phyloP scores from a whole-genome alignment of 192 early-diverging fungal species.

The Coemansia interrupta region DNA sequence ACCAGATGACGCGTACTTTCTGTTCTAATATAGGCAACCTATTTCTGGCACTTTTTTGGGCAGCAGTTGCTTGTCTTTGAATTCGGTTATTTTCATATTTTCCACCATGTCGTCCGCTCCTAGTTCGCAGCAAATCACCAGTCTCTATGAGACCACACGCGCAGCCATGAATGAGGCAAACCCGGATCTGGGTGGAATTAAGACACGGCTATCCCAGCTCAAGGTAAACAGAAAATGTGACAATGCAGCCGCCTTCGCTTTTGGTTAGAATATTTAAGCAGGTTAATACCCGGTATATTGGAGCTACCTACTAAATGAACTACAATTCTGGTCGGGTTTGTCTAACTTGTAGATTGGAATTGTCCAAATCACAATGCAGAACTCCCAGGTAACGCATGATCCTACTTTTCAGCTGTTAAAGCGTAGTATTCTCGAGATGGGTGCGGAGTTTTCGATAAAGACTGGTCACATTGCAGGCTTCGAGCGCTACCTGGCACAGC shows the following conservation, averaged over 20 bases:
- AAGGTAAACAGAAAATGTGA: constrained; percentile 26
- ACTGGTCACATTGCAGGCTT: constrained; percentile 88
- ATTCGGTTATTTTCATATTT: too few species aligned
- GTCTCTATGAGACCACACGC: constrained; percentile 31
- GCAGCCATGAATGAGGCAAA: constrained; percentile 31
- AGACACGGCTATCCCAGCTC: constrained; percentile 41
- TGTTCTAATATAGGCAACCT: neutral
- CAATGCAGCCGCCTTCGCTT: neutral
- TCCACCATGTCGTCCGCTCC: constrained; percentile 10
- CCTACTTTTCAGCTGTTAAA: constrained; percentile 32
- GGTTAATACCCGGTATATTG: too few species aligned
- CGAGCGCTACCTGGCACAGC: constrained; percentile 91
- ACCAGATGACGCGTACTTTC: neutral
- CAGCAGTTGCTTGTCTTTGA: neutral
- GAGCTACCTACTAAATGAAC: neutral
- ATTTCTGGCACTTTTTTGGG: too few species aligned
- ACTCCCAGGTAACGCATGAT: constrained; percentile 26
- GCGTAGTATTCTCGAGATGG: constrained; percentile 73
- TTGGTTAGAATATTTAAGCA: too few species aligned
- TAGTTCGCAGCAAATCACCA: constrained; percentile 14
- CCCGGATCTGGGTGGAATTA: constrained; percentile 40
- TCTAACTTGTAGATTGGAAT: constrained; percentile 28
- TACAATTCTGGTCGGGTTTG: neutral
- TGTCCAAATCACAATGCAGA: constrained; percentile 35
- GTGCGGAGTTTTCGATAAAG: constrained; percentile 82